Percentiles rank a stretch among this genome's conserved stretches.
phyloP scores from a whole-genome alignment of 345 rosid genomes.

The Lepidium didymum region DNA sequence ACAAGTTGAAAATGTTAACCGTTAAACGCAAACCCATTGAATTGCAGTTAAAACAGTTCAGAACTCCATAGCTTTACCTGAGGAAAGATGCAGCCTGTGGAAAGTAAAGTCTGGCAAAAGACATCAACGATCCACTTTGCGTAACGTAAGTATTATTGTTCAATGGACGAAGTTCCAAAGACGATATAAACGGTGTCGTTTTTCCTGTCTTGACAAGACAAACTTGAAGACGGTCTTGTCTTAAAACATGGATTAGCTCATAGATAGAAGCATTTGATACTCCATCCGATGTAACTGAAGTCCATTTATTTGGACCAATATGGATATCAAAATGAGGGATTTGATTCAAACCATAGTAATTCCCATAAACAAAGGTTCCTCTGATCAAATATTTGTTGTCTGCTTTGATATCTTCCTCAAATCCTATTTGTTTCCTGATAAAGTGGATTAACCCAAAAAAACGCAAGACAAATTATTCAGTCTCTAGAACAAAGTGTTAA shows the following conservation, averaged over 20 bases:
- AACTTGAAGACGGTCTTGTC: constrained; percentile 15
- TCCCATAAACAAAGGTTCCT: constrained; percentile 28
- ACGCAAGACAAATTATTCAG: too few species aligned
- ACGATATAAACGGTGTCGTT: constrained; percentile 23
- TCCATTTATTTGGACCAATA: constrained; percentile 30
- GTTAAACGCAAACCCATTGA: neutral
- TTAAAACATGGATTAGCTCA: constrained; percentile 24
- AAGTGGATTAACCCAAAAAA: too few species aligned
- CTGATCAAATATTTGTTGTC: constrained; percentile 22
- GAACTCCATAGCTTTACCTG: constrained; percentile 9
- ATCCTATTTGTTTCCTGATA: too few species aligned
- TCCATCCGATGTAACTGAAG: neutral
- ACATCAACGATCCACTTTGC: constrained; percentile 23
- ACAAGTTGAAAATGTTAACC: neutral
- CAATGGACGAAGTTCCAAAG: constrained; percentile 22
- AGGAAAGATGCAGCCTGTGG: neutral
- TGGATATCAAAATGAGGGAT: constrained; percentile 22
- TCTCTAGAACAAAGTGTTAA: too few species aligned
- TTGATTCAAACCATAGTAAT: constrained; percentile 21
- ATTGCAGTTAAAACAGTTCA: neutral
- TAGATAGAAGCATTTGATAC: neutral
- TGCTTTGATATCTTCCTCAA: neutral
- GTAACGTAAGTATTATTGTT: constrained; percentile 4
- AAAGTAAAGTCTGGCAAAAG: constrained; percentile 7
- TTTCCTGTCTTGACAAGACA: constrained; percentile 23